These are phyloP conservation scores for Fusarium nurragi DNA, from an alignment of 2,329 filamentous ascomycete species.

Conservation along the genomic window DNA sequence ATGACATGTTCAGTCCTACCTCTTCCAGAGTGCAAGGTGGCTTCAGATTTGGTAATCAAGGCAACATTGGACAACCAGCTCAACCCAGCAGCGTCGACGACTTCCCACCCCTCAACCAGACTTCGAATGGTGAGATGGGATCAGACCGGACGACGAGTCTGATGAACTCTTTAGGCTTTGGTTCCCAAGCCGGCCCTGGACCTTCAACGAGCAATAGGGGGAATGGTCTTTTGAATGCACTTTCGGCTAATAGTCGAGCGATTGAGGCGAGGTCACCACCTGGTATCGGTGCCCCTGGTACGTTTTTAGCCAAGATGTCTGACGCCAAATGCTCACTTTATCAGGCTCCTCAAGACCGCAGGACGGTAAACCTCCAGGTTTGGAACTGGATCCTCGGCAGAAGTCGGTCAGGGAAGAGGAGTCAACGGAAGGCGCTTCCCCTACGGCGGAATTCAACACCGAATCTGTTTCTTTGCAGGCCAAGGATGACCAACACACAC, in stretches of 20 bases:
- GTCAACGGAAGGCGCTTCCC: conserved; percentile 51
- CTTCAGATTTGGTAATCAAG: conserved; percentile 65
- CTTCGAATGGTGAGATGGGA: conserved; percentile 65
- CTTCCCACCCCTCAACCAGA: conserved; percentile 69
- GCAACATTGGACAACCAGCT: conserved; percentile 54
- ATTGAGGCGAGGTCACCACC: conserved; percentile 61
- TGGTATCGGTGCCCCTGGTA: conserved; percentile 52
- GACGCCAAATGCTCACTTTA: conserved; percentile 36
- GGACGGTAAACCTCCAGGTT: conserved; percentile 53
- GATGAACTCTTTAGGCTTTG: conserved; percentile 65
- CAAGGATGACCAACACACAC: conserved; percentile 55
- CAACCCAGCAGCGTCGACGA: conserved; percentile 65
- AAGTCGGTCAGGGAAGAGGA: conserved; percentile 57
- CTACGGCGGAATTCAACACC: conserved; percentile 59
- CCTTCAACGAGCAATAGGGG: conserved; percentile 57
- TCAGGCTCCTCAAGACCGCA: conserved; percentile 53
- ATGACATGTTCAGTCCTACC: conserved; percentile 55
- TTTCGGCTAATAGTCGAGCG: conserved; percentile 67
- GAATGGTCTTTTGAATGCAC: conserved; percentile 70
- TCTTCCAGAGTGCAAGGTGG: conserved; percentile 58
- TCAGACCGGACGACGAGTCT: conserved; percentile 63
- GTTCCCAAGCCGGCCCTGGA: conserved; percentile 54
- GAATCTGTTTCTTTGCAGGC: conserved; percentile 52
- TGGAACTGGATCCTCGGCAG: conserved; percentile 58
- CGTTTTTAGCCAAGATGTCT: neutral